phyloP scores from a whole-genome alignment of 1,284 basidiomycete genomes.

The Trichosporon ovoides region DNA sequence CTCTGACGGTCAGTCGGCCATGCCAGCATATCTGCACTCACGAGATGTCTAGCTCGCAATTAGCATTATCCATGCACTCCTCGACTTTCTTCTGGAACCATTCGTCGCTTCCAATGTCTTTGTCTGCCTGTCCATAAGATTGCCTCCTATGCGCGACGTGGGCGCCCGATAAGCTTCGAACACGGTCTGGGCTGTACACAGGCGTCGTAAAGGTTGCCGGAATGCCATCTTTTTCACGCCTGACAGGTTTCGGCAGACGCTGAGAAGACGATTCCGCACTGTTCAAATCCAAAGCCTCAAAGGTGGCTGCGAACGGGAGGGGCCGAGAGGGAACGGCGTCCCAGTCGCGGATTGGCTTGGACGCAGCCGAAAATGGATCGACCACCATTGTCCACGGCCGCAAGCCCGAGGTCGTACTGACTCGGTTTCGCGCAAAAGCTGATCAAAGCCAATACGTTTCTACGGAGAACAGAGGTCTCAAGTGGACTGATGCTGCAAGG shows the following conservation, averaged over 20 bases:
- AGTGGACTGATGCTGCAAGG: no score
- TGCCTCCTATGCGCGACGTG: not conserved
- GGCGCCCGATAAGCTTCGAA: not conserved
- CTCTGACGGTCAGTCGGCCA: conserved; percentile 15
- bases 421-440: not conserved
- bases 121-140: not conserved
- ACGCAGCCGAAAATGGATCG: conserved; percentile 44
- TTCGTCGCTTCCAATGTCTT: conserved; percentile 33
- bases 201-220: conserved; percentile 24
- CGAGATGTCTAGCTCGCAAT: conserved; percentile 28
- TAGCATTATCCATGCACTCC: conserved; percentile 35
- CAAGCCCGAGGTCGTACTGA: not conserved
- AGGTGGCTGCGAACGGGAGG: conserved; percentile 40
- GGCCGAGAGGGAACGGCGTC: conserved; percentile 37
- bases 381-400: conserved; percentile 24
- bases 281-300: conserved; percentile 29
- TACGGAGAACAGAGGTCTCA: no score
- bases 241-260: conserved; percentile 17
- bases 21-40: conserved; percentile 16
- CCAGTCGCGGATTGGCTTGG: conserved; percentile 38
- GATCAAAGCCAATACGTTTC: not conserved
- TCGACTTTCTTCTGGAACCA: conserved; percentile 41
- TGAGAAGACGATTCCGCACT: conserved; percentile 2
- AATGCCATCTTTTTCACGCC: conserved; percentile 18
- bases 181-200: conserved; percentile 22